Base-by-base conservation (phyloP, 306 rosid species). In the Sesbania bispinosa region DNA sequence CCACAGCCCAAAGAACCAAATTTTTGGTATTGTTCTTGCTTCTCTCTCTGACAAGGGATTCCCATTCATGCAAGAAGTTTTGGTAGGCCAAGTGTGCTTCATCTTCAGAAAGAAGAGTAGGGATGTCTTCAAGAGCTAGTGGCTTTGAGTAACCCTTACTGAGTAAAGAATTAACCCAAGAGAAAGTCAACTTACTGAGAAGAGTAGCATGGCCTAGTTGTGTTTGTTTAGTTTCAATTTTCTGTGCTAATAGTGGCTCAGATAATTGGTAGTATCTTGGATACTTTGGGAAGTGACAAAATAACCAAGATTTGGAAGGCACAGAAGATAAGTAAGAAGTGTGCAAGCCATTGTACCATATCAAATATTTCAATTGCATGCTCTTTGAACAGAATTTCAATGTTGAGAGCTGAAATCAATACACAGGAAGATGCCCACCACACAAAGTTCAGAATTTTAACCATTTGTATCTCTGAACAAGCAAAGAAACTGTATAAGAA, bases 141-240 rank as follows among this genome's bases (percentile, higher is more conserved):
- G 91, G 75, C 64, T 81, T 89, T 8, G 81, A 82, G 75, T 76
- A 81, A 18, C 96, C 97, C 45, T 82, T 21, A 18, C 69, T 36
- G 43, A 92, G 86, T 33, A 89, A 83, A 46, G 87, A 67, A 47
- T 80, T 82, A 4, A 89, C 80, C 97, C 97, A 92, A 64, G 88
- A 63, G 79, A 92, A 89, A 14, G 73, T 77, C 59, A 92, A 46
- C 51, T 82, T 89, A 74, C 86, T 81, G 7, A 87, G 43, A 55
- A 87, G 8, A 19, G 77, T 13, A 30, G 84, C 81, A 13, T 30
- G 69, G 30, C 50, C 42, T 15, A 87, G 42, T 70, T 24, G 71
- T 63, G 77, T 36, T 66, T 27, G 69, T 74, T 71, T 63, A 4
- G 38, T 64, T 38, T 79, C 81, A 33, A 0, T 16, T 21, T 70